Evolutionary conservation across 2,329 filamentous ascomycete genomes (phyloP), one percentile per base, ranked within the genome.

Genomic region (Diaporthe sp.): DNA sequence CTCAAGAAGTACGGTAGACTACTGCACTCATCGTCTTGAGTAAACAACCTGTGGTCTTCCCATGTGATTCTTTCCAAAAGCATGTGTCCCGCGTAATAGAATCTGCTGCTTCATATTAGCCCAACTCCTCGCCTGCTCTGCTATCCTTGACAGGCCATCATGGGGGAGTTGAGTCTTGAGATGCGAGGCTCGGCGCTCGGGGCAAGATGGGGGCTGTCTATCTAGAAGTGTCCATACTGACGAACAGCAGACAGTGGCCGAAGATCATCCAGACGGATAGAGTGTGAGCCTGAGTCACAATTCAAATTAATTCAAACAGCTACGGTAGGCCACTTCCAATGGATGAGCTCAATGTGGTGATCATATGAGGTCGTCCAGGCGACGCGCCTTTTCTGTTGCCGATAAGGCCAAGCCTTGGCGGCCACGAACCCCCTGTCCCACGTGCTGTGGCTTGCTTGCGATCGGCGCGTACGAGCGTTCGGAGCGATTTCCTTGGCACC

Each of bases 341-440:
- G 37, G 37, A 15, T 17, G 51, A 4, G 31, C 15, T 8, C 8
- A 12, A 58, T 37, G 17, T 58, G 31, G 17, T n/a, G 9, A 37
- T 58, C 31, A 58, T 4, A 25, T 13, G 58, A 42, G 28, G 37
- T 61, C 58, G 37, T 28, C 15, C 3, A 28, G 37, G 13, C 22
- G 44, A 68, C 20, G 44, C 44, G 44, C 63, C 44, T 68, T n/a
- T 51, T 37, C 37, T 10, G 5, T 49, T 39, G 63, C 44, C 22
- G 63, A 28, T 22, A 51, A 51, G 28, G 20, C 63, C 28, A 68
- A 68, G 44, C 63, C 63, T 68, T 51, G 63, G 63, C 63, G 22
- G 44, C 63, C 22, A 51, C 44, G 63, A 68, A 17, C 28, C 60
- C 13, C 44, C 44, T 15, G 25, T 10, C 31, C 20, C 63, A 68